Conservation (phyloP, 2,329 filamentous ascomycete species). For the Paradendryphiella salina region DNA sequence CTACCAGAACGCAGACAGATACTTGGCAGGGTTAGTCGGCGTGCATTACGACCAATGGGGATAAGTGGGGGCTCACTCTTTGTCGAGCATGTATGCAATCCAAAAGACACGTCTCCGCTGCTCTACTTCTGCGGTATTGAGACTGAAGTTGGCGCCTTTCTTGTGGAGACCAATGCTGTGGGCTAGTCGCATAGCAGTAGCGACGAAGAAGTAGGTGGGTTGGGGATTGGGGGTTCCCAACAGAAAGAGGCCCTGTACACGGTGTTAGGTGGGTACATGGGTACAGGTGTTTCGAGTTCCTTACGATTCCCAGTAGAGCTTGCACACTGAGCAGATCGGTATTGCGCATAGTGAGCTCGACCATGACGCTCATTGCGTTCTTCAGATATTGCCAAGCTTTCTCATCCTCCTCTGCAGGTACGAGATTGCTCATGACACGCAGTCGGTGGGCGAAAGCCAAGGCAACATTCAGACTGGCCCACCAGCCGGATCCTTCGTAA, state of each 20-base stretch:
- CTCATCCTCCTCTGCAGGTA: constrained; percentile 86
- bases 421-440: constrained; percentile 92
- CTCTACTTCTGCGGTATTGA: constrained; percentile 92
- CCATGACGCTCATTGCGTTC: constrained; percentile 91
- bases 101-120: constrained; percentile 80
- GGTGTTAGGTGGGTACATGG: constrained; percentile 18
- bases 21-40: constrained; percentile 41
- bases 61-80: constrained; percentile 57
- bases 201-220: constrained; percentile 86
- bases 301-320: constrained; percentile 83
- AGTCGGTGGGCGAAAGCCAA: constrained; percentile 91
- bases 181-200: constrained; percentile 84
- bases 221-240: constrained; percentile 97
- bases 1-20: constrained; percentile 73
- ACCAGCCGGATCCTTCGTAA: constrained; percentile 96
- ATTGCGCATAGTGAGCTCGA: constrained; percentile 92
- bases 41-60: background rate
- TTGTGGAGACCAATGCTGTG: constrained; percentile 97
- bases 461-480: constrained; percentile 93
- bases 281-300: constrained; percentile 14
- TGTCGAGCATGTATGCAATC: constrained; percentile 75
- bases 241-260: constrained; percentile 72
- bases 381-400: constrained; percentile 96
- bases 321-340: constrained; percentile 95
- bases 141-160: constrained; percentile 85